phyloP scores from a whole-genome alignment of 176 grass and related monocot species.

The Chrysopogon serrulatus region DNA sequence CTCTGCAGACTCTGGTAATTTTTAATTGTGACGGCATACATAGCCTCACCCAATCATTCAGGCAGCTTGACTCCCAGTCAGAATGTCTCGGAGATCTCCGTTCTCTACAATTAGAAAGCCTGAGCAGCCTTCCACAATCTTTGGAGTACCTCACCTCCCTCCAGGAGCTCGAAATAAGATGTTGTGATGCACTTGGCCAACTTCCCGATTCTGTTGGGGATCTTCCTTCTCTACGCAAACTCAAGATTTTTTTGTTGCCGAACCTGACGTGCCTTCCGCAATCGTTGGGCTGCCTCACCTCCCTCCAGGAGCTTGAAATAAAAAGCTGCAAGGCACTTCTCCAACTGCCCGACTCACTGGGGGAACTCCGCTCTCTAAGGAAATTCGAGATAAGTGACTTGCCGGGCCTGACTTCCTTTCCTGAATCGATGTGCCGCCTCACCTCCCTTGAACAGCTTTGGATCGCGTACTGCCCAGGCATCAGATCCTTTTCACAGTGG shows the following conservation, averaged over 20 bases:
- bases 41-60: background rate
- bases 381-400: background rate
- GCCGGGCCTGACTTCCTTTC: background rate
- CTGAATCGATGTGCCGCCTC: background rate
- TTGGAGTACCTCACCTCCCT: too few relatives aligned
- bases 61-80: background rate
- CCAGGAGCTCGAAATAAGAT: background rate
- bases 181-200: too few relatives aligned
- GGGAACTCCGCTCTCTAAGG: background rate
- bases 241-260: too few relatives aligned
- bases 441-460: background rate
- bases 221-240: background rate
- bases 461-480: too few relatives aligned
- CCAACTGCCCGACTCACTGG: background rate
- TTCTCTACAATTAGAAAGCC: too few relatives aligned
- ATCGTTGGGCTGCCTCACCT: background rate
- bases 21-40: background rate
- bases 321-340: accelerated
- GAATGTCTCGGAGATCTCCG: too few relatives aligned
- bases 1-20: background rate
- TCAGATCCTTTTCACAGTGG: too few relatives aligned
- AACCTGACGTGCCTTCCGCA: too few relatives aligned
- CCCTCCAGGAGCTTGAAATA: background rate
- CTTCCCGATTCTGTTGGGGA: background rate
- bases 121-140: too few relatives aligned